Evolutionary conservation across 495 filamentous ascomycete species (phyloP), one percentile per base, ranked within the genome.

Genomic region (Geoglossum glabrum): DNA sequence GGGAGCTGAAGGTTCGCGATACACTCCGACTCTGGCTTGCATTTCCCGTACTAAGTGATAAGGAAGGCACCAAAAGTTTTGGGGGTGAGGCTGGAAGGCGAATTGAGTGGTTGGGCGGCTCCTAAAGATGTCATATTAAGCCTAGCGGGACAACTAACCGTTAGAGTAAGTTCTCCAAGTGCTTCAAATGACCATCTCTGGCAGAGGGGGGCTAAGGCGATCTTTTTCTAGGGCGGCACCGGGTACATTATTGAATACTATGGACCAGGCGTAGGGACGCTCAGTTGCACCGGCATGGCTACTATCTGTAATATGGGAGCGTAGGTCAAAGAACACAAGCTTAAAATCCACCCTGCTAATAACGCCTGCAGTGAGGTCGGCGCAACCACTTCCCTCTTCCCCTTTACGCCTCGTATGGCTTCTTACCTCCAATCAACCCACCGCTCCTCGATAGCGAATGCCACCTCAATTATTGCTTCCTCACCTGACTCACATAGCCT

Each of bases 61-160:
- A 40, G 36, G 36, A 15, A 40, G 36, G 92, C 92, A 21, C 92
- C 92, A 13, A 84, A 83, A 66, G 74, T 97, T 46, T 70, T 95
- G 26, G 92, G 92, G 64, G 90, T 98, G 17, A 79, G 80, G 62
- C 75, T 98, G 15, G 83, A 85, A 63, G 90, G 90, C 56, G 71
- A 84, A 69, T 76, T 98, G 57, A 85, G 73, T 64, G 88, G 85
- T 66, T 98, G 92, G 92, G 82, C 89, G 7, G 79, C 86, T 17
- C 90, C 92, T 21, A 98, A 98, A 73, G 90, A 98, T 66, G 79
- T 98, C 47, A 98, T 98, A 60, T 71, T 98, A 55, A 76, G 84
- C 65, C 78, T 98, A 15, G 89, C 92, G 27, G 92, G 92, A 19
- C 80, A 83, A 63, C 75, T 98, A 50, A 97, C 92, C 28, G 92